Evolutionary conservation across 305 asterid genomes (phyloP).

Genomic region (Coffea humblotiana): DNA sequence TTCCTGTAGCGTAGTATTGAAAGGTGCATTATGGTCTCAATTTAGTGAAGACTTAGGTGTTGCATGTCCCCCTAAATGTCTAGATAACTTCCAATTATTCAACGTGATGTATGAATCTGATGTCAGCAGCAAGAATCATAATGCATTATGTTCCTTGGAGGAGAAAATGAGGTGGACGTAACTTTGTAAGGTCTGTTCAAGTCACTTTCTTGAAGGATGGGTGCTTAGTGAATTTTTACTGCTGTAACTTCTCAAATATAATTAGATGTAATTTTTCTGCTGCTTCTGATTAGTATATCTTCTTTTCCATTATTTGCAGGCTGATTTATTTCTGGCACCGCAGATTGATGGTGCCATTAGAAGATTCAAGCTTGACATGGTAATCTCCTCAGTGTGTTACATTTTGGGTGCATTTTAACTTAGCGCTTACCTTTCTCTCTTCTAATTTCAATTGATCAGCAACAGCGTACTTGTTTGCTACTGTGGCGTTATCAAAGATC

Average conservation of each 20-base stretch:
- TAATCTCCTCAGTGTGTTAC: constrained; percentile 22
- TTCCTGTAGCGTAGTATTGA: too few relatives aligned
- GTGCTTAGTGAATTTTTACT: background rate
- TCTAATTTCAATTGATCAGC: background rate
- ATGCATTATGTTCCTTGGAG: too few relatives aligned
- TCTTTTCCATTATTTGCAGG: constrained; percentile 45
- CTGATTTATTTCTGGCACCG: constrained; percentile 81
- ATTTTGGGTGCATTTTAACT: background rate
- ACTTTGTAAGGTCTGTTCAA: too few relatives aligned
- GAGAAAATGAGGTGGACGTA: background rate
- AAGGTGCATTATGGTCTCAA: background rate
- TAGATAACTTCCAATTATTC: background rate
- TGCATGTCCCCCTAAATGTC: background rate
- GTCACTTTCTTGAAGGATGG: background rate
- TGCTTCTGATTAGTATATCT: constrained; percentile 15
- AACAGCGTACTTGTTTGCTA: background rate
- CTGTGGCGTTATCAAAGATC: background rate
- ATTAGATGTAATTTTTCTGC: background rate
- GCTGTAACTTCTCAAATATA: too few relatives aligned
- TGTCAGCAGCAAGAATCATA: background rate
- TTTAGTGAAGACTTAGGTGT: background rate
- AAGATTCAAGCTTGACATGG: constrained; percentile 76
- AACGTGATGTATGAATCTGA: too few relatives aligned
- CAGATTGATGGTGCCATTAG: constrained; percentile 61
- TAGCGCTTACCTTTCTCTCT: background rate